Base-by-base conservation (phyloP, 108 stramenopile species). In the Schizochytrium sp. region DNA sequence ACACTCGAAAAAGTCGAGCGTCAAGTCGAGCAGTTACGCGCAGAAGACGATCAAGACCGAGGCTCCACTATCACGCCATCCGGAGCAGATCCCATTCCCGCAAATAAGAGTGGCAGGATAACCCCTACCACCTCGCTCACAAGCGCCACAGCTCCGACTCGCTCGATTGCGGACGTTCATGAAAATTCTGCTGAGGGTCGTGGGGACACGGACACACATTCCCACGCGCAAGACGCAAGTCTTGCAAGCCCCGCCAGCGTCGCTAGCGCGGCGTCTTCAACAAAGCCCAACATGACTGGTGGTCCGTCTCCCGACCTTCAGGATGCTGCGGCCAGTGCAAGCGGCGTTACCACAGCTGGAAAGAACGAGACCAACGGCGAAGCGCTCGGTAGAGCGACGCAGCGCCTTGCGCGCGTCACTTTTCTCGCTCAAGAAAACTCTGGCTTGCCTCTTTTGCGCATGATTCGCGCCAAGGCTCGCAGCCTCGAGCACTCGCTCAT, bases 401-500 rank as follows among this genome's bases (percentile, higher is more conserved):
- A 83, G 51, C 45, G 76, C 12, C 76, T 83, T 34, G 76, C 76
- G 51, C 45, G 76, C 6, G 76, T 83, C 6, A 53, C 76, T 12
- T 83, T 83, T 83, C 23, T 83, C 19, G 45, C 76, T 12, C 76
- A 83, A 4, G 76, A 83, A 23, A 83, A 83, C 51, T 53, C 45
- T 3, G 76, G 76, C 10, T 45, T 83, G 10, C 76, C 76, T 6
- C 28, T 83, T 10, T 45, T 83, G 19, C 76, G 76, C n/a, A 53
- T 53, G 45, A 83, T 83, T 23, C 76, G 76, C 51, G 76, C 76
- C 19, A 83, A 83, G 76, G 76, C 76, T 6, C 45, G 76, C n/a
- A 83, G 76, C 51, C 51, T 83, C 25, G 76, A 83, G 76, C 76
- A 83, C 51, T 83, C 76, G n/a, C 76, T 83, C 51, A 47, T 83